Evolutionary conservation across 2,329 filamentous ascomycete genomes (phyloP), one percentile per base, ranked within the genome.

Genomic region (Fusarium pseudoanthophilum): DNA sequence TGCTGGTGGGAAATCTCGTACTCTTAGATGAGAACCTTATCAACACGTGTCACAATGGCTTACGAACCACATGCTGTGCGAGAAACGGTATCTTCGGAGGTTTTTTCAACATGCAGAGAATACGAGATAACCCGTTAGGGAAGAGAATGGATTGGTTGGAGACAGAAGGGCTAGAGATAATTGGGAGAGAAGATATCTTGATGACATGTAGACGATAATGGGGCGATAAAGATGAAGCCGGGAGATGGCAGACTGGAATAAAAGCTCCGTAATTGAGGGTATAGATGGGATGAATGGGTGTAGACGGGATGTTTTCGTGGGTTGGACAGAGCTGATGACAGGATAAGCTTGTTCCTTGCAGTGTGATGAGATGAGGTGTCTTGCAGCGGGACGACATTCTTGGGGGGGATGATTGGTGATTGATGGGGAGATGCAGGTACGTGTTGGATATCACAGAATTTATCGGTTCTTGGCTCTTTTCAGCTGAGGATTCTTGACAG

Each of bases 121-220:
- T 65, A 63, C 58, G 62, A 63, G 62, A 20, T 2, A n/a, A 30
- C 52, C 42, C 32, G 18, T 24, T 36, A n/a, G 2, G 20, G 32
- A 7, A 28, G 51, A 37, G 11, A 53, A 28, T 37, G 51, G 51
- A 40, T 55, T 55, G 51, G 51, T 5, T 16, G 15, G 3, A 16
- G 8, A 14, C 15, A 16, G 4, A 36, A 16, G 15, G 34, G 34
- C 34, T 32, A 32, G 30, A 11, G 30, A 32, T 4, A 13, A 32
- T 11, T 32, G 34, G 34, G 34, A 34, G 34, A 34, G 34, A 7
- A 34, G 34, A 36, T 36, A 21, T 20, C 24, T 39, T n/a, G 45
- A 63, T 65, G 62, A 46, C 58, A 65, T 63, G 48, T 32, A 24
- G 39, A 65, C 57, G 62, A 65, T 53, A 63, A 65, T 45, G 26